Evolutionary conservation across 306 rosid genomes (phyloP).

Genomic region (Prunus mume): DNA sequence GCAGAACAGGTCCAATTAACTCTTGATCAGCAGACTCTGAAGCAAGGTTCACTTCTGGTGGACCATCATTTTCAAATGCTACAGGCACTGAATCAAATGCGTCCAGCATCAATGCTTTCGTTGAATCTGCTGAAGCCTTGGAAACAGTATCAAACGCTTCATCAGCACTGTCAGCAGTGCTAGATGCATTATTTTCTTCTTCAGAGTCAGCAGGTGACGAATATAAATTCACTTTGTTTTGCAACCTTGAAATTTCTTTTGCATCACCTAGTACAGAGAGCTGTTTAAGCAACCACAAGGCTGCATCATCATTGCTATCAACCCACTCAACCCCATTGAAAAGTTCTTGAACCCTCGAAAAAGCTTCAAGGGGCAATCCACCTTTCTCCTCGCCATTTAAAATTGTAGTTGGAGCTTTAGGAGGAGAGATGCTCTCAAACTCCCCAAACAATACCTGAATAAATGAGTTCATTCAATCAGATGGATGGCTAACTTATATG

Average conservation of each 20-base stretch:
- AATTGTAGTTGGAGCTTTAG: slow-evolving; percentile 65
- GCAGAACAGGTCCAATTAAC: slow-evolving; percentile 18
- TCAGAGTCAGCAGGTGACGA: slow-evolving; percentile 91
- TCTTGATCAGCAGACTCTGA: slow-evolving; percentile 39
- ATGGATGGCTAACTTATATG: not conserved
- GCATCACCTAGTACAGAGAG: slow-evolving; percentile 71
- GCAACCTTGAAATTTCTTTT: slow-evolving; percentile 78
- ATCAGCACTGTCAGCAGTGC: slow-evolving; percentile 94
- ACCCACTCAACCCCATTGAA: slow-evolving; percentile 90
- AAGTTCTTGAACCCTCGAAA: slow-evolving; percentile 96
- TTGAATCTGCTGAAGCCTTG: slow-evolving; percentile 47
- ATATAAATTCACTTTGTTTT: slow-evolving; percentile 65
- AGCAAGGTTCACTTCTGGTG: slow-evolving; percentile 31
- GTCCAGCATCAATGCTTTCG: slow-evolving; percentile 41
- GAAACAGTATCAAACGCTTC: slow-evolving; percentile 72
- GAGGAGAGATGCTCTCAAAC: slow-evolving; percentile 77
- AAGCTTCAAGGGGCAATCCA: slow-evolving; percentile 95
- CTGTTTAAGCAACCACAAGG: slow-evolving; percentile 90
- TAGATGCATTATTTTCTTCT: slow-evolving; percentile 81
- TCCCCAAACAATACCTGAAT: slow-evolving; percentile 94
- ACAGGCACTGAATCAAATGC: slow-evolving; percentile 40
- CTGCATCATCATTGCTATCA: slow-evolving; percentile 82
- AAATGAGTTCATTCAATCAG: slow-evolving; percentile 31
- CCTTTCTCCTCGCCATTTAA: slow-evolving; percentile 95
- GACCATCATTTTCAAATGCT: slow-evolving; percentile 43